Percentiles rank a stretch among this genome's conserved stretches.
Conservation (phyloP, 495 filamentous ascomycete species). For the Beverwykella pulmonaria region DNA sequence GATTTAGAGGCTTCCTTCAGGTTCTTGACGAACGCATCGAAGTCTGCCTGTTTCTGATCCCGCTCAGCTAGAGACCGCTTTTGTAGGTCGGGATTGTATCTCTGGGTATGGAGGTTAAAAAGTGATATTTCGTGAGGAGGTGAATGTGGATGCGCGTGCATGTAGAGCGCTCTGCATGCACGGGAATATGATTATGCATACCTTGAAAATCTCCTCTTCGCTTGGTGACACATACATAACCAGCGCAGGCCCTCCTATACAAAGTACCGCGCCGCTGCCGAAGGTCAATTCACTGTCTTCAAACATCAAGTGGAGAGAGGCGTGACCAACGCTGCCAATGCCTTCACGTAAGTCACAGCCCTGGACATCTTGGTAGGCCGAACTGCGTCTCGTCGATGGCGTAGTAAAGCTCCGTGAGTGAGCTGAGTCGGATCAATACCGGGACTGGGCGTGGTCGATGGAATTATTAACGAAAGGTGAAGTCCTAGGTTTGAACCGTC, state of each 20-base stretch:
- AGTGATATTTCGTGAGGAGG: neutral
- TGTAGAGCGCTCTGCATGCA: neutral
- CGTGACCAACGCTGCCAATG: constrained; percentile 21
- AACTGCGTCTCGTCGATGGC: neutral
- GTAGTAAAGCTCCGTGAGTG: neutral
- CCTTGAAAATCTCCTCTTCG: constrained; percentile 85
- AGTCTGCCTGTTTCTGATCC: constrained; percentile 73
- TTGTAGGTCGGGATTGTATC: constrained; percentile 91
- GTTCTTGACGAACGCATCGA: constrained; percentile 79
- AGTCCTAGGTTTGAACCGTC: neutral
- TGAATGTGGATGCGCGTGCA: neutral
- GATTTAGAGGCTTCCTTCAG: constrained; percentile 90
- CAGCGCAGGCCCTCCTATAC: constrained; percentile 82
- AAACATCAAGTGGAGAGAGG: neutral
- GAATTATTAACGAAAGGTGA: neutral
- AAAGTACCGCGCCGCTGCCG: constrained; percentile 65
- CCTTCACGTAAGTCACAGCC: constrained; percentile 29
- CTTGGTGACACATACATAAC: constrained; percentile 79
- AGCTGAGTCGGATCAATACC: neutral
- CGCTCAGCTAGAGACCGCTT: constrained; percentile 77
- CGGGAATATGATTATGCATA: constrained; percentile 35
- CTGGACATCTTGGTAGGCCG: constrained; percentile 11
- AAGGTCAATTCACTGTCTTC: constrained; percentile 27
- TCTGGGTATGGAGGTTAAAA: constrained; percentile 49
- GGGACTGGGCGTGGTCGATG: neutral